phyloP scores from a whole-genome alignment of 202 grass and related monocot genomes.

The Thinopyrum obtusiflorum region DNA sequence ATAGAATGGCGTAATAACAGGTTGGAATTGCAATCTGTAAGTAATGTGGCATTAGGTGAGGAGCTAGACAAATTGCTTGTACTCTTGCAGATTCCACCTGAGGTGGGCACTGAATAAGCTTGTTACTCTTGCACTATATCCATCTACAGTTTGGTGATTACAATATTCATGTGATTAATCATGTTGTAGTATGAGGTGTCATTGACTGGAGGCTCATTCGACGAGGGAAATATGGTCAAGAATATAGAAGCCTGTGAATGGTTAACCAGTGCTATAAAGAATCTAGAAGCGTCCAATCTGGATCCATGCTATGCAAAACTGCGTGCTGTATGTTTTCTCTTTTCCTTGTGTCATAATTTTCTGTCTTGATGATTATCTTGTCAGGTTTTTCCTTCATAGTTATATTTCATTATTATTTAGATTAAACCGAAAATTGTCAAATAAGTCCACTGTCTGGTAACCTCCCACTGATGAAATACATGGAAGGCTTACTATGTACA shows the following conservation, averaged over 20 bases:
- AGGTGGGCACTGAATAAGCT: slow-evolving; percentile 41
- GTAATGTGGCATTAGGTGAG: slow-evolving; percentile 77
- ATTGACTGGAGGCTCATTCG: slow-evolving; percentile 82
- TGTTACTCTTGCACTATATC: slow-evolving; percentile 7
- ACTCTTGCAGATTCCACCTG: slow-evolving; percentile 71
- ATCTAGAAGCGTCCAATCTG: slow-evolving; percentile 79
- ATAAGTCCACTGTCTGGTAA: neutral
- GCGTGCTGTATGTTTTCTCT: slow-evolving; percentile 58
- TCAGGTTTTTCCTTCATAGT: neutral
- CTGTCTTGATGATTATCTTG: neutral
- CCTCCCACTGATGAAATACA: neutral
- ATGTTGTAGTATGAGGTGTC: slow-evolving; percentile 66
- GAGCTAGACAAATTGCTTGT: slow-evolving; percentile 84
- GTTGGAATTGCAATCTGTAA: slow-evolving; percentile 86
- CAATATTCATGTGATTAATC: slow-evolving; percentile 30
- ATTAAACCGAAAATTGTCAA: neutral
- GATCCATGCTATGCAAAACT: slow-evolving; percentile 82
- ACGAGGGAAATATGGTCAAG: slow-evolving; percentile 81
- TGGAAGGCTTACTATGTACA: neutral
- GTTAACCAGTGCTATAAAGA: slow-evolving; percentile 82
- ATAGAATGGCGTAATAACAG: slow-evolving; percentile 95
- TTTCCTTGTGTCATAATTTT: neutral
- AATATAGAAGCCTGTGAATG: slow-evolving; percentile 98
- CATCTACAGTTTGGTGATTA: slow-evolving; percentile 13
- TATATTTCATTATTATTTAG: neutral